Evolutionary conservation across 805 yeast species (phyloP).

Genomic region (Yarrowia divulgata): DNA sequence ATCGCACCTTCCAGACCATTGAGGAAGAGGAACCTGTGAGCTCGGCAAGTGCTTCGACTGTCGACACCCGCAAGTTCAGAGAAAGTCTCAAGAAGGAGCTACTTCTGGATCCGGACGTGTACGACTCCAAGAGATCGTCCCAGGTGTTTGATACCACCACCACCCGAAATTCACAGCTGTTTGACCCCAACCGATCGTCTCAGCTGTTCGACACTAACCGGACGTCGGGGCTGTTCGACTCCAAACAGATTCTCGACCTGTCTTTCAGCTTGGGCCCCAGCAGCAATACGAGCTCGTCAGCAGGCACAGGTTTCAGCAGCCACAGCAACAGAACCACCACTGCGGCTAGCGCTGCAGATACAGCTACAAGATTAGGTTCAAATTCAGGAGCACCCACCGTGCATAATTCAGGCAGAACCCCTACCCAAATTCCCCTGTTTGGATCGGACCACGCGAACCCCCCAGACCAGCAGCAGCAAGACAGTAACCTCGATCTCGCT

Average conservation of each 20-base stretch:
- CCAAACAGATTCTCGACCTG: background rate
- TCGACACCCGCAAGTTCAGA: slow-evolving; percentile 12
- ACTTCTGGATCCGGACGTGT: slow-evolving; percentile 13
- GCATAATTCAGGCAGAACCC: slow-evolving; percentile 20
- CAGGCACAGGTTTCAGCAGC: too few relatives aligned
- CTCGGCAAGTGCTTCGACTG: background rate
- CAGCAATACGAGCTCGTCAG: background rate
- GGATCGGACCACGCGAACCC: slow-evolving; percentile 22
- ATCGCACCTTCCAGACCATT: slow-evolving; percentile 22
- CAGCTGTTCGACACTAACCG: background rate
- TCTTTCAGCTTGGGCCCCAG: slow-evolving; percentile 2
- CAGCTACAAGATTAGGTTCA: background rate
- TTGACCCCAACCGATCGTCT: background rate
- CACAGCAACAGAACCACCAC: too few relatives aligned
- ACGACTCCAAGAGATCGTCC: background rate
- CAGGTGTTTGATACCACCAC: background rate
- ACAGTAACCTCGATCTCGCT: slow-evolving; percentile 3
- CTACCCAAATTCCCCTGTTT: slow-evolving; percentile 22
- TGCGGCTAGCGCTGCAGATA: too few relatives aligned
- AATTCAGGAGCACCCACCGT: slow-evolving; percentile 31
- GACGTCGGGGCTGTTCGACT: background rate
- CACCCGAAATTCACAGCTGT: background rate
- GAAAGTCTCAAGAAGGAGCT: slow-evolving; percentile 30
- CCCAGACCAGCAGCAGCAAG: background rate
- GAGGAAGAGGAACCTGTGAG: background rate